Evolutionary conservation across 1,284 basidiomycete species (phyloP).

Genomic region (Polyporus tsugae): DNA sequence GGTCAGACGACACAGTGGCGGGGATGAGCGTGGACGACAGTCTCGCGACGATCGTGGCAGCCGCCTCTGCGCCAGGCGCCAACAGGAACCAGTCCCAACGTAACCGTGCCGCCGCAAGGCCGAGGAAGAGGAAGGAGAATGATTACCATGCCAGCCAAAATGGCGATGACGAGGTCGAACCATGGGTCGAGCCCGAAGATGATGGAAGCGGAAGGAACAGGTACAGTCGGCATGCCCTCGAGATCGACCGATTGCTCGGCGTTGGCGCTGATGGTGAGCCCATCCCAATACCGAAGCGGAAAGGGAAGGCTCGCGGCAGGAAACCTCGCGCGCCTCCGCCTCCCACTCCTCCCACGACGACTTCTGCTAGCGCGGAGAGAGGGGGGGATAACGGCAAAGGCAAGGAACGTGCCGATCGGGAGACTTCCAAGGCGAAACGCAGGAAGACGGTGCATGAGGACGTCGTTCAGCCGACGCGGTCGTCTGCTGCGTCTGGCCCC

Average conservation of each 20-base stretch:
- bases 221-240: background rate
- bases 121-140: slow-evolving; percentile 5
- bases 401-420: slow-evolving; percentile 2
- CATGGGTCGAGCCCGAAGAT: slow-evolving; percentile 14
- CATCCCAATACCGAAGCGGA: background rate
- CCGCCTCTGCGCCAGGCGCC: slow-evolving; percentile 2
- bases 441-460: slow-evolving; percentile 18
- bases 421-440: slow-evolving; percentile 15
- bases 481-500: slow-evolving; percentile 6
- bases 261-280: background rate
- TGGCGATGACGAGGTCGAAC: slow-evolving; percentile 6
- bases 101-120: background rate
- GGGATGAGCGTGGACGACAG: slow-evolving; percentile 1
- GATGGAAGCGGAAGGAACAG: slow-evolving; percentile 4
- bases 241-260: slow-evolving; percentile 8
- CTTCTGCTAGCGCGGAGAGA: background rate
- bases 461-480: background rate
- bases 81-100: background rate
- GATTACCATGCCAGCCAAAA: background rate
- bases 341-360: background rate
- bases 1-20: background rate
- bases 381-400: slow-evolving; percentile 7
- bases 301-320: slow-evolving; percentile 13
- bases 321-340: slow-evolving; percentile 1
- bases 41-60: slow-evolving; percentile 6